phyloP scores from a whole-genome alignment of 345 rosid genomes.

The Excoecaria cochinchinensis region DNA sequence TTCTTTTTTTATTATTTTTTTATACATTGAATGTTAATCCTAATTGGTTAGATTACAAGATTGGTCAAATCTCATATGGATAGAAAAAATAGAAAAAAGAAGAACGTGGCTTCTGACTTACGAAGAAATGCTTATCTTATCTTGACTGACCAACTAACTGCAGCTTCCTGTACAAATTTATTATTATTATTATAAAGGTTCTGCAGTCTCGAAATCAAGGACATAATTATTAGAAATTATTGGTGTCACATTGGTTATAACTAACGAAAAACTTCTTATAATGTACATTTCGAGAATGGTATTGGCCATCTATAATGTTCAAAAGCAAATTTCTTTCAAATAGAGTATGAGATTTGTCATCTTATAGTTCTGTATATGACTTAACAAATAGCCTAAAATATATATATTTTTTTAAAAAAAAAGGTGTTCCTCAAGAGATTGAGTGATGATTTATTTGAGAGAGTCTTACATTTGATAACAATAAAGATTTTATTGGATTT shows the following conservation, averaged over 20 bases:
- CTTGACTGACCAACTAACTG: neutral
- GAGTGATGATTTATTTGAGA: neutral
- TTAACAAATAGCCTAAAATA: no score
- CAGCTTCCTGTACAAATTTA: neutral
- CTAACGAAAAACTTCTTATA: neutral
- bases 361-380: no score
- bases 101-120: neutral
- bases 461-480: neutral
- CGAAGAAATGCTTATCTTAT: neutral
- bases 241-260: neutral
- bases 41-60: neutral
- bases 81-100: neutral
- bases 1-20: no score
- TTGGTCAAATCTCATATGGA: neutral
- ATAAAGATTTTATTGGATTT: conserved; percentile 12
- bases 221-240: no score
- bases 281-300: no score
- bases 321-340: no score
- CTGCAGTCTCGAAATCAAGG: no score
- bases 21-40: neutral
- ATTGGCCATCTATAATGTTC: no score
- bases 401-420: no score
- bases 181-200: no score
- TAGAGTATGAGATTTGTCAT: no score
- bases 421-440: no score